Evolutionary conservation across 2,329 filamentous ascomycete genomes (phyloP), one percentile per base, ranked within the genome.

Genomic region (Cordyceps pruinosa): DNA sequence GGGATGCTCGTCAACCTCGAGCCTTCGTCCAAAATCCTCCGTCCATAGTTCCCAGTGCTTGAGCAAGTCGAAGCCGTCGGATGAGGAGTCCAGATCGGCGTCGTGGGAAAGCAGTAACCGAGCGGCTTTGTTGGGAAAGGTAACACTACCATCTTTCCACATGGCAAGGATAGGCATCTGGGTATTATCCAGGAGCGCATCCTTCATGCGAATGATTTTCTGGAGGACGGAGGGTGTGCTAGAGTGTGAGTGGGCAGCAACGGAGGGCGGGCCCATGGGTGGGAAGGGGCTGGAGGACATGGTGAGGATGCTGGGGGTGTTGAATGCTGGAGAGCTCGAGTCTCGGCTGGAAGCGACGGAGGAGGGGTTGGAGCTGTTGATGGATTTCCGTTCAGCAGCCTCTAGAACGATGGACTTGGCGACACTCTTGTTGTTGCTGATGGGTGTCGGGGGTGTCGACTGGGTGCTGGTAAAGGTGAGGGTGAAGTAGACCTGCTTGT

Each of bases 131-230:
- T 93, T 93, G 4, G 88, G 85, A 44, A 90, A 84, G 0, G 83
- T 85, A 47, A 90, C 84, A 48, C 82, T 87, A 54, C 87, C 83
- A 62, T 93, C 89, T 66, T 86, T 87, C 89, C 89, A 92, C 84
- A 91, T 88, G 25, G 87, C 86, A 45, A 91, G 75, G 23, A 90
- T 86, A 0, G 89, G 88, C 66, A 89, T 84, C 60, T 84, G 81
- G 26, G 89, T 88, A 39, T 84, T 88, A 66, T 90, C 87, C 7
- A 93, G 73, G 21, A 92, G 77, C 1, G 88, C 87, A 66, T 92
- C 88, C 68, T 91, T 92, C 74, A 93, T 83, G 51, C 85, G 76
- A 8, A 82, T 83, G 56, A 89, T 82, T 67, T 91, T 93, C 64
- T 89, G 84, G 25, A 90, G 77, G 13, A 87, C 75, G 0, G 87